Base-by-base conservation (phyloP, 805 yeast species). In the Zygosaccharomyces rouxii region DNA sequence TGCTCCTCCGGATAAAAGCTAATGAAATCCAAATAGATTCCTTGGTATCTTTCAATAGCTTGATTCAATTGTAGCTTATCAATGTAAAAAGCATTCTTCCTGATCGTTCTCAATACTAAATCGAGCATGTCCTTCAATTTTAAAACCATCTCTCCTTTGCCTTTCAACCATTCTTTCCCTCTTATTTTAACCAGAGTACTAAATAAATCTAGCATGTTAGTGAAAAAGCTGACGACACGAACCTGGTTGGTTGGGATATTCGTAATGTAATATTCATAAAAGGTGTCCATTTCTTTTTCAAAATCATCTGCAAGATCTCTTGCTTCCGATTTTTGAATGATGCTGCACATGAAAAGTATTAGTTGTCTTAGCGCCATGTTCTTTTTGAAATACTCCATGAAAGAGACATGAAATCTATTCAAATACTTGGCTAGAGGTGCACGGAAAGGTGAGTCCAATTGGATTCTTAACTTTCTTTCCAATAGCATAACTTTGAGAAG, bases 391-490 rank as follows among this genome's bases (percentile, higher is more conserved):
- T 82, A 86, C 25, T 80, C 80, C 44, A 81, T 72, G 3, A 95
- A 77, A 55, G 90, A 86, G 21, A 76, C 78, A 2, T 95, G 81
- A 64, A 89, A 92, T 51, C 96, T 73, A 65, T 89, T 81, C 67
- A 94, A 71, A 60, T 86, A 94, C 62, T 84, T 85, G 6, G 95
- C 90, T 40, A 92, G 79, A 2, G 99, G 97, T n/a, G 73, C 76
- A 55, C 99, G 76, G 73, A 94, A 90, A 3, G 98, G 97, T 1
- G 97, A 88, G 37, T 75, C 75, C 49, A 88, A 86, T 53, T 86
- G 88, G 19, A 97, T 81, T 48, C 96, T 84, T 57, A 94, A 71
- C 51, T 84, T 84, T 3, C 84, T 81, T 66, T 94, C 99, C 59
- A 94, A 71, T 49, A 80, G 82, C 54, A 84, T 79, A 49, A 94